Base-by-base conservation (phyloP, 495 filamentous ascomycete species). In the Platismatia glauca region DNA sequence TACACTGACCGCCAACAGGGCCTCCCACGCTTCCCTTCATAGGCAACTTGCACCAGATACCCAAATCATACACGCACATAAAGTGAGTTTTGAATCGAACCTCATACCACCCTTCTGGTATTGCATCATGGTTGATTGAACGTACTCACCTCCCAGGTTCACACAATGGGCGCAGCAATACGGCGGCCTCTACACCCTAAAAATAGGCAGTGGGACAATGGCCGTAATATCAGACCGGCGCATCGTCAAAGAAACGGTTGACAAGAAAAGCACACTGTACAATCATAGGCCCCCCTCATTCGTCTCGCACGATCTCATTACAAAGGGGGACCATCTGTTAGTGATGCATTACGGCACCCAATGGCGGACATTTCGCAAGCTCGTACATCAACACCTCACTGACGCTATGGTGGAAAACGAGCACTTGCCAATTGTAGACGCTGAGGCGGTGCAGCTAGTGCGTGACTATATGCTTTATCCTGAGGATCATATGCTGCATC, bases 391-490 rank as follows among this genome's bases (percentile, higher is more conserved):
- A 29, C 71, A 75, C 9, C 73, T 77, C 60, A 75, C 70, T 44
- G 75, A 79, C 56, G 60, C 66, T 37, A 75, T 75, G 60, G 61
- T 74, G 2, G 73, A 75, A 12, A 77, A 75, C 60, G 68, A 80
- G 58, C 73, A 82, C 64, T 53, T 78, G 11, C 67, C 68, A n/a
- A 69, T 78, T 24, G 66, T 72, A 35, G 62, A 80, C 50, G 80
- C 80, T 6, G 81, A 84, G 62, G 72, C 75, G 4, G n/a, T 76
- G 13, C 78, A 76, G 11, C 74, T 73, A 11, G 69, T 79, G 33
- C 69, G 77, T 13, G 75, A 79, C 58, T 78, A 74, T 38, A 76
- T 55, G 12, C 9, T 8, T 1, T 7, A n/a, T 11, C 52, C 52
- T 3, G 11, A 55, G 52, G 22, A 55, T 13, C 15, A 55, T 20